Percentiles rank a stretch among this genome's conserved stretches.
phyloP scores from a whole-genome alignment of 1,284 basidiomycete species.

The Coniferiporia weirii region DNA sequence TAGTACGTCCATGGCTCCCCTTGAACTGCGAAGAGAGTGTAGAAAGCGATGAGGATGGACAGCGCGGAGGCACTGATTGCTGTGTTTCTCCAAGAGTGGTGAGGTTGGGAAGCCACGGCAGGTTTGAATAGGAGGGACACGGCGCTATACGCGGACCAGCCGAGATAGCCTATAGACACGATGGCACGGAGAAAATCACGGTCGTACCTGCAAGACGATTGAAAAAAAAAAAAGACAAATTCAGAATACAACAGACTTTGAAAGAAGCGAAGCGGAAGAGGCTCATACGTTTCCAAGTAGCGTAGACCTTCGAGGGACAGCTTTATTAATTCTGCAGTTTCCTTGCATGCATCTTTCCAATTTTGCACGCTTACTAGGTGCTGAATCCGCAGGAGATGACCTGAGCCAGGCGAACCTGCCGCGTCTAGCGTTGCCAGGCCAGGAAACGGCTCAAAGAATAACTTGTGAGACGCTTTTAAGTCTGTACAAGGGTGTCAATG shows the following conservation, averaged over 20 bases:
- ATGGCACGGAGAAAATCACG: conserved; percentile 67
- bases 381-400: conserved; percentile 38
- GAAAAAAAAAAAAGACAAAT: background rate
- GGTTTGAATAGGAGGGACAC: conserved; percentile 41
- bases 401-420: conserved; percentile 24
- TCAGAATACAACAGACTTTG: background rate
- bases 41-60: conserved; percentile 31
- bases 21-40: conserved; percentile 56
- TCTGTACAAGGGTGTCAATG: conserved; percentile 34
- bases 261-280: background rate
- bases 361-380: conserved; percentile 37
- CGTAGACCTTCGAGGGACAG: conserved; percentile 60
- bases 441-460: conserved; percentile 60
- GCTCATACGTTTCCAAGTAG: conserved; percentile 71
- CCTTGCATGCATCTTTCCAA: conserved; percentile 47
- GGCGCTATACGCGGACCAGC: conserved; percentile 70
- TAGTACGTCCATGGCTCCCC: conserved; percentile 71
- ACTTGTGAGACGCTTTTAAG: conserved; percentile 49
- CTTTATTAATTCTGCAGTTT: conserved; percentile 52
- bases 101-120: background rate
- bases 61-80: conserved; percentile 15
- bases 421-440: conserved; percentile 32
- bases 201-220: conserved; percentile 50
- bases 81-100: background rate
- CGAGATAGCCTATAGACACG: conserved; percentile 69